phyloP scores from a whole-genome alignment of 306 rosid species.

The Cucurbita maxima region DNA sequence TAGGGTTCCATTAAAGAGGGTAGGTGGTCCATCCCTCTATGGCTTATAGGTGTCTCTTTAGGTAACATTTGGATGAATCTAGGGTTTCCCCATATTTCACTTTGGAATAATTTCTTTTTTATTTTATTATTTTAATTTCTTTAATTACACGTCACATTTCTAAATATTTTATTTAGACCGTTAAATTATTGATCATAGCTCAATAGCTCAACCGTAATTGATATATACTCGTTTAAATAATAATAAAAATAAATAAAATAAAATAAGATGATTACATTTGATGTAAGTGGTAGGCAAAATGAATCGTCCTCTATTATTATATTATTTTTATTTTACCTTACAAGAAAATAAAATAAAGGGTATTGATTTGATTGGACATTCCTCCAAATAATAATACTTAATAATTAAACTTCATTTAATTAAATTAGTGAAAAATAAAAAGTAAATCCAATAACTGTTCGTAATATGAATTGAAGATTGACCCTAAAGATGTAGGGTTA shows the following conservation, averaged over 20 bases:
- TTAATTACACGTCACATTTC: background rate
- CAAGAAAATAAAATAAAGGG: background rate
- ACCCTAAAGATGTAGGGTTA: too few species aligned
- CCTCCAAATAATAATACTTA: background rate
- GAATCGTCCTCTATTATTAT: background rate
- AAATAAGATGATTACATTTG: slow-evolving; percentile 1
- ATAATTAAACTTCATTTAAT: background rate
- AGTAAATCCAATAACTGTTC: too few species aligned
- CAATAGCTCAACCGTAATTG: too few species aligned
- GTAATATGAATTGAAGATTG: too few species aligned
- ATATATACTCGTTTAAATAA: too few species aligned
- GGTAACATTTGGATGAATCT: background rate
- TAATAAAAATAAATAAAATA: background rate
- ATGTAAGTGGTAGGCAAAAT: slow-evolving; percentile 7
- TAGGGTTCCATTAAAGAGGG: background rate
- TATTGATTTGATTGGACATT: background rate
- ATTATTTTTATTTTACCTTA: background rate
- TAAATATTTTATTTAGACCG: background rate
- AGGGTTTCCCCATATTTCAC: background rate
- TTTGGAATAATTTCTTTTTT: background rate
- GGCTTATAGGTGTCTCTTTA: background rate
- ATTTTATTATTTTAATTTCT: background rate
- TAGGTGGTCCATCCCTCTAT: background rate
- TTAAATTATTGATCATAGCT: too few species aligned
- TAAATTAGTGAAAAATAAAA: too few species aligned